These are phyloP conservation scores for Suhomyces choctaworum DNA, from an alignment of 1,139 yeast genomes.

Conservation along the genomic window DNA sequence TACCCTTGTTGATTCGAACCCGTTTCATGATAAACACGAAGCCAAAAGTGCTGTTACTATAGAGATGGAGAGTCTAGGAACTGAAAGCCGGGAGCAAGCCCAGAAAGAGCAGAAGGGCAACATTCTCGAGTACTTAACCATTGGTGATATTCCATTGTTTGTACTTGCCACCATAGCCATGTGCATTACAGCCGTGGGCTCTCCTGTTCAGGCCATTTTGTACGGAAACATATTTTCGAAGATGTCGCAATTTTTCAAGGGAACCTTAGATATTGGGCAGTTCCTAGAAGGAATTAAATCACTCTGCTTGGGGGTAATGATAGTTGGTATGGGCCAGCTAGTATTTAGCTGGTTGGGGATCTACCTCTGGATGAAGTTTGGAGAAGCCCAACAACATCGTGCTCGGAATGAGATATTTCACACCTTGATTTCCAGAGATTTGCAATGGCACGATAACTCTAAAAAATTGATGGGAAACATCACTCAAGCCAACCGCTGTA, in stretches of 20 bases:
- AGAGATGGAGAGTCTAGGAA: background rate
- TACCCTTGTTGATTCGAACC: conserved; percentile 5
- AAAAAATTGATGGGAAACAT: conserved; percentile 60
- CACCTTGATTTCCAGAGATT: conserved; percentile 36
- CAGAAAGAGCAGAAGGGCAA: conserved; percentile 1
- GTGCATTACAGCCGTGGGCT: conserved; percentile 48
- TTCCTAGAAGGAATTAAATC: conserved; percentile 48
- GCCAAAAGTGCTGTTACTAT: background rate
- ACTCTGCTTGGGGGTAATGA: conserved; percentile 55
- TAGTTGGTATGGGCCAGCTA: conserved; percentile 56
- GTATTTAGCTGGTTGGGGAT: conserved; percentile 58
- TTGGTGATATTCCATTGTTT: conserved; percentile 26
- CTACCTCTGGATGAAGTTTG: conserved; percentile 64
- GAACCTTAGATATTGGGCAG: conserved; percentile 25
- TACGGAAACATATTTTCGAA: conserved; percentile 64
- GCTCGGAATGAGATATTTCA: conserved; percentile 49
- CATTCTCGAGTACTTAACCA: conserved; percentile 30
- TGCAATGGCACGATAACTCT: conserved; percentile 62
- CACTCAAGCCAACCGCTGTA: conserved; percentile 67
- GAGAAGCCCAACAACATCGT: conserved; percentile 67
- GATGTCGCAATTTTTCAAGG: conserved; percentile 40
- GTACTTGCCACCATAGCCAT: conserved; percentile 26
- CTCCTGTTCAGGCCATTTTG: conserved; percentile 64
- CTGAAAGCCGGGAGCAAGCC: background rate
- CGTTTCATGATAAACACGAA: conserved; percentile 5